Base-by-base conservation (phyloP, 1,284 basidiomycete species). In the Pascua guehoae region DNA sequence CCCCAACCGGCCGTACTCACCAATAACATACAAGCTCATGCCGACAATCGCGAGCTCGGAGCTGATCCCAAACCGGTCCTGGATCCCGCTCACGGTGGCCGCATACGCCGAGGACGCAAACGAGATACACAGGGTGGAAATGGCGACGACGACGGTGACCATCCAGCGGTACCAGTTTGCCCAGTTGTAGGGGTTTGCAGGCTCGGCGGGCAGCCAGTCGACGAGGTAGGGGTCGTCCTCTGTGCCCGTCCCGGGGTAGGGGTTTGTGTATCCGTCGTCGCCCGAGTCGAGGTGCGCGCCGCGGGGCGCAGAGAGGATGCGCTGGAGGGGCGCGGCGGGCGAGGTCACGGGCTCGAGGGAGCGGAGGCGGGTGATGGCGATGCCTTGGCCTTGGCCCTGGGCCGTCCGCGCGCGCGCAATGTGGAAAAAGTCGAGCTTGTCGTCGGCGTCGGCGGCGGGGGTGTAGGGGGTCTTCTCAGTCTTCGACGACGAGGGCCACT, bases 141-240 rank as follows among this genome's bases (percentile, higher is more conserved):
- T 61, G 5, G 81, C 81, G 24, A 67, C 62, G 0, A 69, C 16
- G 8, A 54, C 15, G 3, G 69, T 72, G 40, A 67, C 48, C 9
- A 49, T 16, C 72, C 73, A 73, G 50, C 78, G 85, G 81, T 54
- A 80, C 66, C 62, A 40, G 36, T 73, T 80, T 2, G 76, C 65
- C 84, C 85, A 88, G 67, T 84, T 86, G 73, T 84, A 85, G 2
- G 86, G 86, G 65, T 86, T 82, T 48, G 83, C 82, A 12, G 79
- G 73, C 62, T 87, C 85, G 49, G 80, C 76, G 1, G 76, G 65
- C 39, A 81, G 77, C 84, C 84, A 72, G 57, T 71, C 70, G 49
- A 72, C 69, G 14, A 71, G 47, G 55, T 61, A 72, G 11, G 70
- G 70, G 18, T 65, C 59, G 4, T 58, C 56, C 14, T n/a, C 14